Percentiles rank a stretch among this genome's conserved stretches.
phyloP scores from a whole-genome alignment of 176 grass and related monocot genomes.

The Lolium rigidum region DNA sequence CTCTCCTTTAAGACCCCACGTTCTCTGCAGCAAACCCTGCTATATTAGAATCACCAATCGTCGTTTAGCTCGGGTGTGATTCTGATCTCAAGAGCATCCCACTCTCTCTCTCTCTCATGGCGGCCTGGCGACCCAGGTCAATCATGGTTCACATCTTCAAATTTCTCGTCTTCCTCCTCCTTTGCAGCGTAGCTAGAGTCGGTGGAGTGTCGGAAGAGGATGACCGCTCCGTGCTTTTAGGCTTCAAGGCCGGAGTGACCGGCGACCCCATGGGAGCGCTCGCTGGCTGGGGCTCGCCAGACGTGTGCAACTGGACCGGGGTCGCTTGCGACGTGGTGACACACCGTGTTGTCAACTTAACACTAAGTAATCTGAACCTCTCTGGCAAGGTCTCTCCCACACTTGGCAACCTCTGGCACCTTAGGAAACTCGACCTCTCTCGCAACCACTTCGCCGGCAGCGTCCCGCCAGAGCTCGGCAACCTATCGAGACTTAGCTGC shows the following conservation, averaged over 20 bases:
- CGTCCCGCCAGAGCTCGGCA: conserved; percentile 43
- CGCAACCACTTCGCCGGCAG: conserved; percentile 49
- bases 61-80: too few relatives aligned
- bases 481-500: conserved; percentile 44
- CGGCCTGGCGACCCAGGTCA: too few relatives aligned
- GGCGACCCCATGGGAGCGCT: conserved; percentile 50
- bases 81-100: too few relatives aligned
- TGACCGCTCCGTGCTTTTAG: conserved; percentile 56
- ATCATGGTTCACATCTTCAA: too few relatives aligned
- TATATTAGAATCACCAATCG: not conserved
- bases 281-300: conserved; percentile 41
- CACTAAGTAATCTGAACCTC: conserved; percentile 49
- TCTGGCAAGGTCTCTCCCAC: conserved; percentile 58
- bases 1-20: conserved; percentile 35
- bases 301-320: conserved; percentile 85
- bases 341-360: conserved; percentile 54
- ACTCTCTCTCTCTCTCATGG: too few relatives aligned
- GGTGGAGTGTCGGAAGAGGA: not conserved
- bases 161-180: not conserved
- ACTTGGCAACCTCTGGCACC: conserved; percentile 67
- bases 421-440: conserved; percentile 58
- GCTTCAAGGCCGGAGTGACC: conserved; percentile 58
- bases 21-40: conserved; percentile 51
- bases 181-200: too few relatives aligned
- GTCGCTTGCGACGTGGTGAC: conserved; percentile 51